A percentile compares a stretch with the other conserved stretches of the same genome.
These are phyloP conservation scores for Quercus suber DNA, from an alignment of 306 rosid species.

Conservation along the genomic window DNA sequence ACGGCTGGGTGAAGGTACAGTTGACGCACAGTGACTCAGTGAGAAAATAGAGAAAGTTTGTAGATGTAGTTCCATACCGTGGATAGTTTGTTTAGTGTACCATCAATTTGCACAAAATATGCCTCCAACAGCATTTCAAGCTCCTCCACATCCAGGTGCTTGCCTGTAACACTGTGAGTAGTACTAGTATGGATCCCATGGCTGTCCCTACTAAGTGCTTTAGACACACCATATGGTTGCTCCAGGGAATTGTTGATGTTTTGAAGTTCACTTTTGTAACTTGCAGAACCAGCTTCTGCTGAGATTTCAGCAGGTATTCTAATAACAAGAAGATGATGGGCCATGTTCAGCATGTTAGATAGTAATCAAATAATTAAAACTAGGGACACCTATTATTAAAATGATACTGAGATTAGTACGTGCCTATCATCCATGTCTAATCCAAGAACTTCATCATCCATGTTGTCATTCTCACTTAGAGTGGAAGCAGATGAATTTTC, in stretches of 20 bases:
- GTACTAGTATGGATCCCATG: constrained; percentile 71
- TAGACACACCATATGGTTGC: constrained; percentile 31
- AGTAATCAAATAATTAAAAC: neutral
- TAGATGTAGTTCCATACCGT: constrained; percentile 37
- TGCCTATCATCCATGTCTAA: constrained; percentile 53
- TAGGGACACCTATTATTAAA: neutral
- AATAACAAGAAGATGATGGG: constrained; percentile 1
- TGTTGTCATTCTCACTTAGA: constrained; percentile 33
- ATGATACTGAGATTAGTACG: constrained; percentile 9
- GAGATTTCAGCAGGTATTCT: constrained; percentile 63
- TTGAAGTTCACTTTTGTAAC: constrained; percentile 38
- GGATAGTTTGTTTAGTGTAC: constrained; percentile 72
- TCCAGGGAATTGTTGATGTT: constrained; percentile 32
- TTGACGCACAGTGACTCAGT: neutral
- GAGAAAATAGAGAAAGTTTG: neutral
- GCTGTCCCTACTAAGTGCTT: constrained; percentile 45
- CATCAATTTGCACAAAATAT: constrained; percentile 93
- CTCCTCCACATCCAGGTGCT: constrained; percentile 87
- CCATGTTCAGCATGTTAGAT: neutral
- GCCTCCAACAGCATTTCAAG: constrained; percentile 99
- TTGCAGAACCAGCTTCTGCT: constrained; percentile 33
- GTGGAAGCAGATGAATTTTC: constrained; percentile 66
- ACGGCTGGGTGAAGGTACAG: neutral
- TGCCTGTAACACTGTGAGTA: constrained; percentile 58
- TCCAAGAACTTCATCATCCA: constrained; percentile 37